Evolutionary conservation across 352 stramenopile species (phyloP), one percentile per base, ranked within the genome.

Genomic region (Phytophthora constricta): DNA sequence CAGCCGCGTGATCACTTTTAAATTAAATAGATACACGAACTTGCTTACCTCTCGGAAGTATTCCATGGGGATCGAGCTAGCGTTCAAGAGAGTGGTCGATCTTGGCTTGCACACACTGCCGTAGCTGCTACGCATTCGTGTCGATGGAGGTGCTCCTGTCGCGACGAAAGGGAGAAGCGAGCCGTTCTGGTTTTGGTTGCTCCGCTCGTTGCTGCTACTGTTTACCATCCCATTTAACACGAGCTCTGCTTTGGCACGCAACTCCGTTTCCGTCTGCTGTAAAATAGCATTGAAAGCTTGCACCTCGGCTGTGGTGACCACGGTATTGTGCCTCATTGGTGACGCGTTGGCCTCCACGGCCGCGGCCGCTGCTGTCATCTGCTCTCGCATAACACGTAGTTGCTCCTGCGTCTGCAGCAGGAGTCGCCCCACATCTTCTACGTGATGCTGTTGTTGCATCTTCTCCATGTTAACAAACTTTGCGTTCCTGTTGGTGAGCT

Each of bases 401-500:
- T 95, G 82, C 39, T 95, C 82, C 65, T 95, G 85, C 14, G 87
- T 92, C 72, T 95, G 82, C 52, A 95, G 58, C 17, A 95, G 62
- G 48, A 95, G 86, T 49, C 87, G 80, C 0, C 86, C 87, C 23
- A 95, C 84, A 73, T 95, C 87, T 49, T 95, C 86, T 9, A 90
- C 80, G 61, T 95, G 87, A 52, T 94, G 81, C 45, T 91, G 84
- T 55, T 95, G 83, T 57, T 92, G 73, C 19, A 95, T 46, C 43
- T 84, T 75, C 53, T 95, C 87, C 87, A 95, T 95, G 49, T 64
- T 48, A 3, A 19, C 45, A 43, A 20, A 41, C 49, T 33, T 2
- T n/a, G 43, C n/a, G 41, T 20, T 10, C 41, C 41, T 23, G 41
- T 7, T n/a, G 9, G 2, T 47, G 41, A 10, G 14, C 3, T 11